Percentiles rank a stretch among this genome's conserved stretches.
These are phyloP conservation scores for Blakeslea trispora DNA, from an alignment of 371 early-diverging fungal species.

Conservation along the genomic window DNA sequence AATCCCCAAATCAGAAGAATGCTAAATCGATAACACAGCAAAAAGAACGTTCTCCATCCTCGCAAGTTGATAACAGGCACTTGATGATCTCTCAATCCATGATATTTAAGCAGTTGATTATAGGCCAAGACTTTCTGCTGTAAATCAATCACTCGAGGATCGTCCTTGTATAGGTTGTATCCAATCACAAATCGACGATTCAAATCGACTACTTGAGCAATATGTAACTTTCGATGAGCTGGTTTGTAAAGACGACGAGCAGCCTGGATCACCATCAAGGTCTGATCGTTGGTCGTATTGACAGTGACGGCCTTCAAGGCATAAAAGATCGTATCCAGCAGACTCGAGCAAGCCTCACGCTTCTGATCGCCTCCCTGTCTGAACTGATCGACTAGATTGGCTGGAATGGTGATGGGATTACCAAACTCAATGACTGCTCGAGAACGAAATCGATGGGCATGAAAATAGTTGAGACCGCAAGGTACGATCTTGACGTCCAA, in stretches of 20 bases:
- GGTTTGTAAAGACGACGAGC: constrained; percentile 93
- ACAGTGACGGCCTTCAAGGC: constrained; percentile 88
- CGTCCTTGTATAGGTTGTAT: constrained; percentile 76
- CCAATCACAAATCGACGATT: constrained; percentile 93
- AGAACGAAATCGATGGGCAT: constrained; percentile 94
- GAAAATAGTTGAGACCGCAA: constrained; percentile 92
- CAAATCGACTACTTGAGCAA: constrained; percentile 85
- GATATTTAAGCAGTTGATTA: constrained; percentile 84
- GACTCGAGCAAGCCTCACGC: constrained; percentile 75
- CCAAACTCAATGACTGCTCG: constrained; percentile 97
- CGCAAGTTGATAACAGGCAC: constrained; percentile 81
- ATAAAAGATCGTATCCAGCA: constrained; percentile 80
- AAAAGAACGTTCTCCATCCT: constrained; percentile 67
- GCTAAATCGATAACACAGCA: constrained; percentile 67
- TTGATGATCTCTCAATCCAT: constrained; percentile 96
- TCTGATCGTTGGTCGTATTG: constrained; percentile 91
- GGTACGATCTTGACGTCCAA: constrained; percentile 94
- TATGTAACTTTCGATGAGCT: constrained; percentile 76
- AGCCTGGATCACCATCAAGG: constrained; percentile 94
- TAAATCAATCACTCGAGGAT: constrained; percentile 78
- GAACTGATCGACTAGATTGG: constrained; percentile 82
- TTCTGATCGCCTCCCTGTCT: constrained; percentile 81
- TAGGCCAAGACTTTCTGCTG: constrained; percentile 80
- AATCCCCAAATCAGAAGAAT: constrained; percentile 71
- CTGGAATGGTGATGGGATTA: constrained; percentile 78